Evolutionary conservation across 2,329 filamentous ascomycete genomes (phyloP).

Genomic region (Venturia aucupariae): DNA sequence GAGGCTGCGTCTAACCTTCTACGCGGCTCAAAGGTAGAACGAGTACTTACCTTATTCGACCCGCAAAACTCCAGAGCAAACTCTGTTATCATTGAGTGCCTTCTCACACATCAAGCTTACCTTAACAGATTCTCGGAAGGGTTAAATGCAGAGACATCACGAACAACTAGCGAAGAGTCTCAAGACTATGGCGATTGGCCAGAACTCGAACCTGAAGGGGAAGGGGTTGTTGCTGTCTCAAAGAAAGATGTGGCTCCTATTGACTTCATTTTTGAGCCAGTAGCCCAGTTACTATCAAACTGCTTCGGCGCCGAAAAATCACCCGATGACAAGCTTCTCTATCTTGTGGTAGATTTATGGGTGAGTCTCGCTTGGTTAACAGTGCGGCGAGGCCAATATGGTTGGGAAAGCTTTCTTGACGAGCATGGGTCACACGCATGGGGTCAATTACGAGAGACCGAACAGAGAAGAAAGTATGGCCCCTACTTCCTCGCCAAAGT

Average conservation of each 20-base stretch:
- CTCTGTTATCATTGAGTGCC: conserved; percentile 38
- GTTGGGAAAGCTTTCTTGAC: conserved; percentile 49
- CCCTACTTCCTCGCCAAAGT: conserved; percentile 36
- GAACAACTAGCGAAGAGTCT: conserved; percentile 39
- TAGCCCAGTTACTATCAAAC: conserved; percentile 49
- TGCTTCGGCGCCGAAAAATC: conserved; percentile 50
- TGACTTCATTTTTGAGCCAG: conserved; percentile 37
- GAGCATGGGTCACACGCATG: conserved; percentile 44
- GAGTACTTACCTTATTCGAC: conserved; percentile 44
- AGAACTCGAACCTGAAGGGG: conserved; percentile 31
- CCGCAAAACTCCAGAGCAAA: conserved; percentile 36
- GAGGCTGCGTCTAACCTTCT: conserved; percentile 36
- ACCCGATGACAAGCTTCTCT: conserved; percentile 45
- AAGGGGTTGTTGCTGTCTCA: background rate
- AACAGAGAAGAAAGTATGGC: conserved; percentile 36
- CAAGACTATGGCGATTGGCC: conserved; percentile 55
- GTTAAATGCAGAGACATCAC: conserved; percentile 15
- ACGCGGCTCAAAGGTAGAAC: conserved; percentile 34
- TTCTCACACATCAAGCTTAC: conserved; percentile 40
- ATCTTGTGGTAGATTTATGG: conserved; percentile 47
- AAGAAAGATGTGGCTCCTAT: conserved; percentile 17
- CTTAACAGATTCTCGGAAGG: background rate
- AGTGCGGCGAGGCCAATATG: conserved; percentile 35
- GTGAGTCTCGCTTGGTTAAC: conserved; percentile 37
- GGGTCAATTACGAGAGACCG: conserved; percentile 37